Base-by-base conservation (phyloP, 306 rosid species). In the Quercus gilva region DNA sequence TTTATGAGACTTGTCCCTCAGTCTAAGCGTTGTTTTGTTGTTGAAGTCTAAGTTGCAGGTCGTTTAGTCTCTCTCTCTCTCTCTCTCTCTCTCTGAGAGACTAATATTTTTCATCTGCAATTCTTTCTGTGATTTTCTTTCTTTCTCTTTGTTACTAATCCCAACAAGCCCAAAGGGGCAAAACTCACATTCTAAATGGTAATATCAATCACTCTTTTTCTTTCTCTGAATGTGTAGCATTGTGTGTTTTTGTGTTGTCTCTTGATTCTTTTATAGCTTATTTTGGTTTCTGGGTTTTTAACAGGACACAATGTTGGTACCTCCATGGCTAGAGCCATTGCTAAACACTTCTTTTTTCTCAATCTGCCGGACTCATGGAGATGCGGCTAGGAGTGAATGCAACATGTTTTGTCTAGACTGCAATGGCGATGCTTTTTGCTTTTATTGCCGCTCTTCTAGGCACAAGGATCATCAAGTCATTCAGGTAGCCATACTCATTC, bases 331-430 rank as follows among this genome's bases (percentile, higher is more conserved):
- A 1, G 97, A 93, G 83, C 84, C 90, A 71, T 68, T 95, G 67
- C 86, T 95, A 2, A 85, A 57, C 17, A 76, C 99, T 45, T 58
- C 97, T 0, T 95, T 93, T 65, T 95, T 95, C 94, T 84, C 84
- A 20, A 85, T 87, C 4, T 95, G 99, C 77, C 87, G 86, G 43
- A 86, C 86, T 69, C 99, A 95, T 41, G 84, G 93, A 9, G 94
- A 90, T 76, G 90, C 92, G 2, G 90, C 96, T 0, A 79, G 97
- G 49, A 91, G 92, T 29, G 99, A 95, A 56, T 87, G 98, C 79
- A 95, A 95, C 82, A 95, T 95, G 99, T 95, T 86, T 69, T 95
- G 98, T 76, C 73, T 95, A 5, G 99, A 95, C 67, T 95, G 99
- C 80, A 82, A 87, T 51, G 83, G 74, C 35, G 95, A 80, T 37